phyloP scores from a whole-genome alignment of 306 rosid genomes.

The Sechiopsis laciniata region DNA sequence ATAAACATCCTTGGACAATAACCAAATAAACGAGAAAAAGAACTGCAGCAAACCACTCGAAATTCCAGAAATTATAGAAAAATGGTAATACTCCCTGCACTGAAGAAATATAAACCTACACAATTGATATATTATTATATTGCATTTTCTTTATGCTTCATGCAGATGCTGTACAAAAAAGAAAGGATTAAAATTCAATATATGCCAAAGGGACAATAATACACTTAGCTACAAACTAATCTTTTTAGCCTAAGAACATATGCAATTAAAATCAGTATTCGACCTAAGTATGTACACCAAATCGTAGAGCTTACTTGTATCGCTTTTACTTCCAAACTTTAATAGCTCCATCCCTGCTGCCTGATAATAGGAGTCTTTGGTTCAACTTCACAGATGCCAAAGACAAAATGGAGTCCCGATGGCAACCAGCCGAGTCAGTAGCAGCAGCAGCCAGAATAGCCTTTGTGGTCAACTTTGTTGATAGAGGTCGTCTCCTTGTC shows the following conservation, averaged over 20 bases:
- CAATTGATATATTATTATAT: not conserved
- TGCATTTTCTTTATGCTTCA: not conserved
- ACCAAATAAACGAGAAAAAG: not conserved
- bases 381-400: constrained; percentile 89
- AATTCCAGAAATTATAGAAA: not conserved
- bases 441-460: constrained; percentile 84
- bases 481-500: constrained; percentile 65
- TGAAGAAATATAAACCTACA: not conserved
- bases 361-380: constrained; percentile 76
- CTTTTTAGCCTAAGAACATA: not conserved
- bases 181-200: not conserved
- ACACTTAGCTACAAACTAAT: constrained; percentile 1
- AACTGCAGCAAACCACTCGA: not conserved
- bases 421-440: constrained; percentile 88
- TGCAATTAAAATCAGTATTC: constrained; percentile 29
- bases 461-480: constrained; percentile 64
- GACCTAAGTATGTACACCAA: constrained; percentile 46
- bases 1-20: not conserved
- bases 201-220: not conserved
- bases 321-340: constrained; percentile 90
- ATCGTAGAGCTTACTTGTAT: constrained; percentile 16
- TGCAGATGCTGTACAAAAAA: constrained; percentile 22
- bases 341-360: constrained; percentile 91
- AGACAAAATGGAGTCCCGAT: constrained; percentile 71
- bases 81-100: not conserved